Conservation (phyloP, 202 grass and related monocot species). For the Brachypodium distachyon region DNA sequence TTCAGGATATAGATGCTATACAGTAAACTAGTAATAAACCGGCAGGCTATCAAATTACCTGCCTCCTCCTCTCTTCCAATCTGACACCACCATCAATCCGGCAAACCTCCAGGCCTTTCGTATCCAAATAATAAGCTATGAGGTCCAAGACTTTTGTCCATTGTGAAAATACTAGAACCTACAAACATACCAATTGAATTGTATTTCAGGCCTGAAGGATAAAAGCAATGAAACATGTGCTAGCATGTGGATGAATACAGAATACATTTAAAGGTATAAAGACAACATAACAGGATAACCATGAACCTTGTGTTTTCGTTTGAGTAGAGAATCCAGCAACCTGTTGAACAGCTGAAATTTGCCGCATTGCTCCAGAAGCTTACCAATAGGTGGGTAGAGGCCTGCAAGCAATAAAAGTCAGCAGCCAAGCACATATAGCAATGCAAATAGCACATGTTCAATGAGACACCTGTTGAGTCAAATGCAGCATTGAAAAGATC, state of each 20-base stretch:
- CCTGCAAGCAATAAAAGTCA: constrained; percentile 4
- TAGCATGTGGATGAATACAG: neutral
- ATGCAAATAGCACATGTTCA: neutral
- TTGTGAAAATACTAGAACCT: constrained; percentile 98
- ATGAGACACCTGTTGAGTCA: constrained; percentile 27
- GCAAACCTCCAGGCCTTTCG: constrained; percentile 63
- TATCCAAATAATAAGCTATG: constrained; percentile 69
- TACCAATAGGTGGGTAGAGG: constrained; percentile 71
- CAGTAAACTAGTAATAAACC: neutral
- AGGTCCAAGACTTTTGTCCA: constrained; percentile 94
- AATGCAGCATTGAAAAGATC: constrained; percentile 76
- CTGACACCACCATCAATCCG: constrained; percentile 86
- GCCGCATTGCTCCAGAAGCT: constrained; percentile 72
- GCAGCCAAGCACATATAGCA: neutral
- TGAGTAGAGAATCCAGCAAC: constrained; percentile 47
- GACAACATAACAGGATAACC: constrained; percentile 6
- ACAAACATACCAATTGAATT: constrained; percentile 13
- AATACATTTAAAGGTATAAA: constrained; percentile 7
- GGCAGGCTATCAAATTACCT: constrained; percentile 45
- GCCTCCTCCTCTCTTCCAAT: constrained; percentile 62
- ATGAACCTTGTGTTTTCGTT: constrained; percentile 72
- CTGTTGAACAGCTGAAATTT: constrained; percentile 86
- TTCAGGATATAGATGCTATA: neutral
- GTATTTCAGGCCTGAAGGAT: neutral
- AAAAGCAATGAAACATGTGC: neutral